Percentiles rank a stretch among this genome's conserved stretches.
phyloP scores from a whole-genome alignment of 2,329 filamentous ascomycete genomes.

The Tolypocladium amazonense region DNA sequence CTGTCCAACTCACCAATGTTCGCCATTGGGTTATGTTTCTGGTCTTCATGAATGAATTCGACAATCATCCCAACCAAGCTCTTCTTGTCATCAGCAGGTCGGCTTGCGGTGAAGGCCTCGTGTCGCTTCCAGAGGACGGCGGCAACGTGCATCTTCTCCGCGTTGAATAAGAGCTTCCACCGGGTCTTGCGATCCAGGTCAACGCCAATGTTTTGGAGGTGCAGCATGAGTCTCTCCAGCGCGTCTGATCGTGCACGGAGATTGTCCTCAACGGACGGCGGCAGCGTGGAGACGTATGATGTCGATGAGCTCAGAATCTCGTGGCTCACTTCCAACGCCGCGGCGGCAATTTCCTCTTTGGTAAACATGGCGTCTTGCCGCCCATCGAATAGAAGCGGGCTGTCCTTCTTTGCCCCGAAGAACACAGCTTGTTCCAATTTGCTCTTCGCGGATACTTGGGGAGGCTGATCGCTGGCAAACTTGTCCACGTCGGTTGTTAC shows the following conservation, averaged over 20 bases:
- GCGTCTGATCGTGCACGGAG: conserved; percentile 63
- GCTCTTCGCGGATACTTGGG: conserved; percentile 66
- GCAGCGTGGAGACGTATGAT: conserved; percentile 60
- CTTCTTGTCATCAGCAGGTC: conserved; percentile 50
- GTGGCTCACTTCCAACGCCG: conserved; percentile 67
- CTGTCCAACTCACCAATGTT: conserved; percentile 63
- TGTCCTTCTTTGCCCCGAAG: conserved; percentile 72
- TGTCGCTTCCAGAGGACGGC: conserved; percentile 71
- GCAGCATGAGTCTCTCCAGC: conserved; percentile 61
- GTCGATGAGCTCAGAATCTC: conserved; percentile 74
- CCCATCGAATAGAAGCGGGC: conserved; percentile 75
- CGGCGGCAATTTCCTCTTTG: conserved; percentile 59
- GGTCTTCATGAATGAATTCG: conserved; percentile 63
- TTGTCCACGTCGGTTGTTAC: conserved; percentile 48
- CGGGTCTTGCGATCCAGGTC: conserved; percentile 56
- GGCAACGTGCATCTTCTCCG: conserved; percentile 80
- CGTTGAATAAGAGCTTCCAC: conserved; percentile 79
- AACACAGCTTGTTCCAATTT: conserved; percentile 94
- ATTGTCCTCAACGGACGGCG: conserved; percentile 72
- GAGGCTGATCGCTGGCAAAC: conserved; percentile 46
- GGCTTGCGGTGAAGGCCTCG: conserved; percentile 53
- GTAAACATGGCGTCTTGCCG: conserved; percentile 57
- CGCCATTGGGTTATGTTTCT: conserved; percentile 56
- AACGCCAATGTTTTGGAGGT: conserved; percentile 56
- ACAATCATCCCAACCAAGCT: conserved; percentile 67